Percentiles rank a stretch among this genome's conserved stretches.
Conservation (phyloP, 305 asterid genomes). For the Petunia hybrid region DNA sequence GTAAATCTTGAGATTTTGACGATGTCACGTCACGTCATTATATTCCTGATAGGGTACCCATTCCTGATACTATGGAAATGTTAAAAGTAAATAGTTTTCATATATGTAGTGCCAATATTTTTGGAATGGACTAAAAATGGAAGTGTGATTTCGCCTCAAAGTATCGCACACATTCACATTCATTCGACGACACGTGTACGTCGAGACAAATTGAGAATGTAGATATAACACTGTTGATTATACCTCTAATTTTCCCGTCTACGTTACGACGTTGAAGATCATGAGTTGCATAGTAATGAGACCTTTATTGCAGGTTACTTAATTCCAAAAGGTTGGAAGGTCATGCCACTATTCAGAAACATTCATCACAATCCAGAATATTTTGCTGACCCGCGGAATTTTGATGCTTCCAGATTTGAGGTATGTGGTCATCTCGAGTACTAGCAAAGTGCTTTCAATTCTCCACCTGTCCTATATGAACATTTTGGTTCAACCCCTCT, state of each 20-base stretch:
- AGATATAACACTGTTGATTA: neutral
- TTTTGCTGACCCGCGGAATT: conserved; percentile 72
- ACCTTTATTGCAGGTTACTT: conserved; percentile 63
- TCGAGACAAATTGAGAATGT: conserved; percentile 27
- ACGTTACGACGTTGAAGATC: neutral
- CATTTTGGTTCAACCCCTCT: conserved; percentile 30
- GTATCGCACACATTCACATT: neutral
- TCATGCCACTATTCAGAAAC: conserved; percentile 93
- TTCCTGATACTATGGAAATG: neutral
- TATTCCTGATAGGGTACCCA: neutral
- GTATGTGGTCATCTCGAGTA: conserved; percentile 41
- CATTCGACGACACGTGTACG: conserved; percentile 4
- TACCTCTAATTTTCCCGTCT: neutral
- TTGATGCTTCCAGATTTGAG: conserved; percentile 83
- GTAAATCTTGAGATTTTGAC: neutral
- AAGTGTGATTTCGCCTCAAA: too few species aligned
- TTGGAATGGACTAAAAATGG: too few species aligned
- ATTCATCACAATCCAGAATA: conserved; percentile 90
- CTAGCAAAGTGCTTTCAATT: neutral
- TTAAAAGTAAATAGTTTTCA: neutral
- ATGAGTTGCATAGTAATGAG: neutral
- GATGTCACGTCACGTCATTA: neutral
- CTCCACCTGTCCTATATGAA: conserved; percentile 33
- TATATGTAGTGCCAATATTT: neutral
- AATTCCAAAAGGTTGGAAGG: conserved; percentile 97